Evolutionary conservation across 2,329 filamentous ascomycete species (phyloP).

Genomic region (Escovopsis weberi): DNA sequence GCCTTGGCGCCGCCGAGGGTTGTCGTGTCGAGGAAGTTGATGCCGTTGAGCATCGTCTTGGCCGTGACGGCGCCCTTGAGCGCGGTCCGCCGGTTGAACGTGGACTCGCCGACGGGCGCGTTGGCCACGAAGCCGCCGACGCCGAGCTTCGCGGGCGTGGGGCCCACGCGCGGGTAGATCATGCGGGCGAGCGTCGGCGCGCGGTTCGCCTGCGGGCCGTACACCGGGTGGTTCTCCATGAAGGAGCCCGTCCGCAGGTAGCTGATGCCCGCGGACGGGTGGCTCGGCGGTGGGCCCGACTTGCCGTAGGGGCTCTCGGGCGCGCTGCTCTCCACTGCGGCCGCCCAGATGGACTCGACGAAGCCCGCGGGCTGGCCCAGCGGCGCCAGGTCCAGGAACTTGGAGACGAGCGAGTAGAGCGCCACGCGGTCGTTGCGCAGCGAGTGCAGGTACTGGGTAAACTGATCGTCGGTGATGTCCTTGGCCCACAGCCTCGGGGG

Average conservation of each 20-base stretch:
- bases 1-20: constrained; percentile 39
- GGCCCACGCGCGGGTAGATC: constrained; percentile 27
- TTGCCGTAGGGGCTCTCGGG: constrained; percentile 31
- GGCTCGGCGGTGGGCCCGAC: constrained; percentile 42
- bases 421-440: constrained; percentile 36
- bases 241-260: constrained; percentile 42
- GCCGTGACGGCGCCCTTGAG: constrained; percentile 7
- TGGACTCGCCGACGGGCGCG: constrained; percentile 26
- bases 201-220: constrained; percentile 40
- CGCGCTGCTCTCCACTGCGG: constrained; percentile 11
- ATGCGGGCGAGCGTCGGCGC: constrained; percentile 37
- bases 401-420: constrained; percentile 40
- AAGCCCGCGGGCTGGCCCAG: constrained; percentile 22
- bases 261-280: constrained; percentile 48
- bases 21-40: constrained; percentile 30
- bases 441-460: constrained; percentile 36
- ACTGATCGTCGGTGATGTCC: constrained; percentile 35
- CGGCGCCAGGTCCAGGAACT: constrained; percentile 48
- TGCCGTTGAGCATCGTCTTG: constrained; percentile 17
- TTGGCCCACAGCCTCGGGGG: constrained; percentile 14
- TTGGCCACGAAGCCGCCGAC: constrained; percentile 39
- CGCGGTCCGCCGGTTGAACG: constrained; percentile 21
- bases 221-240: constrained; percentile 45
- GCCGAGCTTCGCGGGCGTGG: constrained; percentile 30
- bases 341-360: constrained; percentile 12